Conservation (phyloP, 75 land plant genomes). For the Cryptomeria japonica region DNA sequence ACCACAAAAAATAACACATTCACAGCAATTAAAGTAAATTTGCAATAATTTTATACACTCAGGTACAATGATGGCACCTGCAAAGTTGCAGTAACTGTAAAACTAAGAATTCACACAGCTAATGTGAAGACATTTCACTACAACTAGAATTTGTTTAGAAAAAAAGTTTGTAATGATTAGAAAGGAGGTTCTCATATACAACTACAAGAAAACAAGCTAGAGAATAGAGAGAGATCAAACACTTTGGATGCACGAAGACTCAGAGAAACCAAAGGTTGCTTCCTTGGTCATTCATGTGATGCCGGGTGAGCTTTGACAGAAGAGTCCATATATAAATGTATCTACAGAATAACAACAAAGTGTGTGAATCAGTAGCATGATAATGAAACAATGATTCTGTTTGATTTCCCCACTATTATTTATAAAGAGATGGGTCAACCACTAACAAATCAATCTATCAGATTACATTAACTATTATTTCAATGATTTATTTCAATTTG, state of each 20-base stretch:
- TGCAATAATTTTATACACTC: not conserved
- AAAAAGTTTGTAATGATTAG: not conserved
- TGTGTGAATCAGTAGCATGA: not conserved
- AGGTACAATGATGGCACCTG: not conserved
- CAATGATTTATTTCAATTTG: not conserved
- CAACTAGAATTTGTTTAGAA: not conserved
- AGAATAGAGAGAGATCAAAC: not conserved
- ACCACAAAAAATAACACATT: not conserved
- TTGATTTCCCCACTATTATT: no score
- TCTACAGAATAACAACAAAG: not conserved
- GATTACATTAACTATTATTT: not conserved
- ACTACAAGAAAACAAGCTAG: not conserved
- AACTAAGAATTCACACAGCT: not conserved
- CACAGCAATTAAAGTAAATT: not conserved
- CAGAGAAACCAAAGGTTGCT: not conserved
- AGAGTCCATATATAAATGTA: not conserved
- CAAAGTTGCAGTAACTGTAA: not conserved
- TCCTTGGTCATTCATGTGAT: not conserved
- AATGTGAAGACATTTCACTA: no score
- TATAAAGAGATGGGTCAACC: no score
- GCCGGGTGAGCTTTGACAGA: not conserved
- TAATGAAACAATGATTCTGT: not conserved
- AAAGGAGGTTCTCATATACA: not conserved
- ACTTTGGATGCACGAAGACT: not conserved
- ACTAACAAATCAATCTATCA: not conserved